Conservation (phyloP, 495 filamentous ascomycete species). For the Choiromyces venosus region DNA sequence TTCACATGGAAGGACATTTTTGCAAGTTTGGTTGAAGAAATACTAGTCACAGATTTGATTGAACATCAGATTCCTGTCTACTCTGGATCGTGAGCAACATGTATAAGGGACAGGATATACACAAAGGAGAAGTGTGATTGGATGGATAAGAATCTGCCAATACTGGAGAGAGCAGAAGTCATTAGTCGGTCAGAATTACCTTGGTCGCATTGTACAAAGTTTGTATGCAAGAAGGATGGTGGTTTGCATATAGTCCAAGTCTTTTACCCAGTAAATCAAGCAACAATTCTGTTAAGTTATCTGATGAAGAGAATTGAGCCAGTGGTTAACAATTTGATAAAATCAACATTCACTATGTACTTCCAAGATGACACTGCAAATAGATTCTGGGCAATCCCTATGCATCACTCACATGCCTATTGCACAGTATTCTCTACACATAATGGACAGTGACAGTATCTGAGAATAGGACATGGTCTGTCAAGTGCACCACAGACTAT, state of each 20-base stretch:
- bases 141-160: slow-evolving; percentile 1
- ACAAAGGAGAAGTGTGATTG: slow-evolving; percentile 2
- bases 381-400: slow-evolving; percentile 3
- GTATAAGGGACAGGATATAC: neutral
- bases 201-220: neutral
- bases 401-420: slow-evolving; percentile 7
- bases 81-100: neutral
- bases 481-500: slow-evolving; percentile 13
- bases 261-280: neutral
- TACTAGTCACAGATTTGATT: neutral
- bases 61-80: slow-evolving; percentile 9
- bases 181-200: too few relatives aligned
- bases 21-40: neutral
- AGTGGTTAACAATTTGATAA: too few relatives aligned
- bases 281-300: slow-evolving; percentile 3
- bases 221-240: slow-evolving; percentile 1
- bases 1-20: too few relatives aligned
- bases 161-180: slow-evolving; percentile 7
- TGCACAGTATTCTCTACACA: slow-evolving; percentile 18
- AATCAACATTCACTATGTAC: too few relatives aligned
- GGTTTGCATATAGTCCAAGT: slow-evolving; percentile 9
- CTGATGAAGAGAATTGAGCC: too few relatives aligned
- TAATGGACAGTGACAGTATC: slow-evolving; percentile 8
- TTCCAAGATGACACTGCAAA: too few relatives aligned
- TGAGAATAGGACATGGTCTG: slow-evolving; percentile 9